Percentiles rank a stretch among this genome's conserved stretches.
These are phyloP conservation scores for Hyaloscypha finlandica DNA, from an alignment of 495 filamentous ascomycete genomes.

Conservation along the genomic window DNA sequence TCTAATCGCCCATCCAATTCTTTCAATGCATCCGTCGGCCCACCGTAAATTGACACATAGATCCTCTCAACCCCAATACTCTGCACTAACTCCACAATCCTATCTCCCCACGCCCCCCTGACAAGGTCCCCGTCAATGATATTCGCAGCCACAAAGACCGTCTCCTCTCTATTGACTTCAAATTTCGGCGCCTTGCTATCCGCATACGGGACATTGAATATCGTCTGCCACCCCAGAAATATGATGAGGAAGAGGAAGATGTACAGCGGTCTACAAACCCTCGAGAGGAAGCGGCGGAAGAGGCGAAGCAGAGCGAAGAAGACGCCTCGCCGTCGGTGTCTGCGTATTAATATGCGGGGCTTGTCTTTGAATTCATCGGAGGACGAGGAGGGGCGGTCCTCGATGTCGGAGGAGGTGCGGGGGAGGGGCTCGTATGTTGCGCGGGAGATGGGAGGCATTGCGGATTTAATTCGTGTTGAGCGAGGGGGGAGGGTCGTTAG, in stretches of 20 bases:
- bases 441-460: neutral
- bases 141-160: conserved; percentile 75
- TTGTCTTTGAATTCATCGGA: conserved; percentile 32
- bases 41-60: conserved; percentile 66
- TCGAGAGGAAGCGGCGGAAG: neutral
- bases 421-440: conserved; percentile 23
- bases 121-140: conserved; percentile 68
- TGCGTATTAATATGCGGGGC: conserved; percentile 9
- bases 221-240: conserved; percentile 17
- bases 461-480: neutral
- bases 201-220: conserved; percentile 26
- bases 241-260: conserved; percentile 15
- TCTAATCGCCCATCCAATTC: conserved; percentile 41
- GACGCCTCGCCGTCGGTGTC: neutral
- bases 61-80: conserved; percentile 56
- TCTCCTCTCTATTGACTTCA: conserved; percentile 51
- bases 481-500: neutral
- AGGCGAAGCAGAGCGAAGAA: conserved; percentile 14
- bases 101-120: conserved; percentile 65
- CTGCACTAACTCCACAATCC: conserved; percentile 64
- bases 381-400: conserved; percentile 6
- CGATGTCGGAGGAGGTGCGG: conserved; percentile 14
- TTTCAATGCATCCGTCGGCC: conserved; percentile 43
- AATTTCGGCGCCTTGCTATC: conserved; percentile 20
- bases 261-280: conserved; percentile 26